Percentiles rank a stretch among this genome's conserved stretches.
These are phyloP conservation scores for Sclerotinia trifoliorum DNA, from an alignment of 2,329 filamentous ascomycete genomes.

Conservation along the genomic window DNA sequence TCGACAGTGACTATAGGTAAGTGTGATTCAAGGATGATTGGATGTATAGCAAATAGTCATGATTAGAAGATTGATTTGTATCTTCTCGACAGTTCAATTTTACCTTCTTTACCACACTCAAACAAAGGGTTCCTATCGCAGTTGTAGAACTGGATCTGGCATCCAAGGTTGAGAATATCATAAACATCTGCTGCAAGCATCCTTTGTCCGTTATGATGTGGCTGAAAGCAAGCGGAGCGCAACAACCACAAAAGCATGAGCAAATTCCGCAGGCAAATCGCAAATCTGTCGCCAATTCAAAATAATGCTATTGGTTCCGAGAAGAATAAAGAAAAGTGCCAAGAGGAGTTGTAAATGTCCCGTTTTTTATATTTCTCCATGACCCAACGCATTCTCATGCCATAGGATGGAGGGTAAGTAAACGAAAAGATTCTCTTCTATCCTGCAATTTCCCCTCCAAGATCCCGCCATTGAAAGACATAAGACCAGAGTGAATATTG, in stretches of 20 bases:
- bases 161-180: neutral
- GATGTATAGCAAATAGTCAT: constrained; percentile 2
- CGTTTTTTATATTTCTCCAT: constrained; percentile 37
- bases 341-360: constrained; percentile 28
- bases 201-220: constrained; percentile 7
- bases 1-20: neutral
- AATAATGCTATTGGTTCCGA: neutral
- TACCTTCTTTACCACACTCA: neutral
- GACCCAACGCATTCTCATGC: constrained; percentile 41
- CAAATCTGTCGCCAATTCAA: neutral
- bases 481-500: constrained; percentile 68
- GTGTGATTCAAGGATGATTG: neutral
- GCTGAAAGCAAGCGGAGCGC: constrained; percentile 5
- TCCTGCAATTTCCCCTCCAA: constrained; percentile 70
- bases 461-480: constrained; percentile 54
- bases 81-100: neutral
- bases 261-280: neutral
- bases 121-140: neutral
- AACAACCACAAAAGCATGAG: neutral
- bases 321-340: neutral
- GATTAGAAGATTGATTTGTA: neutral
- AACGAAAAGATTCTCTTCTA: constrained; percentile 52
- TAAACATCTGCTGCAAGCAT: neutral
- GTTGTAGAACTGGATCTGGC: neutral
- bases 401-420: constrained; percentile 58